phyloP scores from a whole-genome alignment of 148 eudicot species.

The Cornus florida region DNA sequence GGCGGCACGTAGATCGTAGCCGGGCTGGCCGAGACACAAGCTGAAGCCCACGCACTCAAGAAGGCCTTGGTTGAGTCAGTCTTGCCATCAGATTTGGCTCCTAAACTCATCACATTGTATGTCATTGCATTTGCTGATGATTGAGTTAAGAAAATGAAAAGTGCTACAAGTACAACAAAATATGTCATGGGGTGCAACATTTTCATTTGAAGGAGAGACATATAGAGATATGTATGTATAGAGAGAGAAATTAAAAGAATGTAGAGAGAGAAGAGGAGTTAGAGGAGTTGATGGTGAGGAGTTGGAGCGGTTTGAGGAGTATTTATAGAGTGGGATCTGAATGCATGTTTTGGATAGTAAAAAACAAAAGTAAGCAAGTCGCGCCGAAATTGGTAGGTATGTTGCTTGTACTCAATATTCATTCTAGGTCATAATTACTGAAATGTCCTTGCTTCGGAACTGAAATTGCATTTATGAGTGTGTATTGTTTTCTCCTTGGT shows the following conservation, averaged over 20 bases:
- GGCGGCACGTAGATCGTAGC: constrained; percentile 28
- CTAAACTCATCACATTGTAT: constrained; percentile 9
- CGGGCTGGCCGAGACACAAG: constrained; percentile 27
- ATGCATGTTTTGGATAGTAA: neutral
- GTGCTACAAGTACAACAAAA: neutral
- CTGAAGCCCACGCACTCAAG: constrained; percentile 29
- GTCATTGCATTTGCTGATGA: neutral
- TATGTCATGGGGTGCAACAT: neutral
- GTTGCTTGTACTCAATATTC: neutral
- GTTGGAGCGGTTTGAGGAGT: neutral
- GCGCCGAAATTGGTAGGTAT: neutral
- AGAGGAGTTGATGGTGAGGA: neutral
- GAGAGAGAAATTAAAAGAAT: neutral
- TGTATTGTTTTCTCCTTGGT: neutral
- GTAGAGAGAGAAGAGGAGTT: neutral
- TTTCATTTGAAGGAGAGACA: neutral
- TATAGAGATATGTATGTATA: neutral
- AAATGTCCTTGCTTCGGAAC: neutral
- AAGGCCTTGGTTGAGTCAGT: constrained; percentile 30
- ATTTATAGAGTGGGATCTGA: neutral
- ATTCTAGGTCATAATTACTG: neutral
- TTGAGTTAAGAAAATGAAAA: neutral
- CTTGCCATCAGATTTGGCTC: constrained; percentile 26
- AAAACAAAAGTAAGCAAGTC: neutral
- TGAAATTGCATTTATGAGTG: neutral